Evolutionary conservation across 305 asterid species (phyloP).

Genomic region (Coffea humblotiana): DNA sequence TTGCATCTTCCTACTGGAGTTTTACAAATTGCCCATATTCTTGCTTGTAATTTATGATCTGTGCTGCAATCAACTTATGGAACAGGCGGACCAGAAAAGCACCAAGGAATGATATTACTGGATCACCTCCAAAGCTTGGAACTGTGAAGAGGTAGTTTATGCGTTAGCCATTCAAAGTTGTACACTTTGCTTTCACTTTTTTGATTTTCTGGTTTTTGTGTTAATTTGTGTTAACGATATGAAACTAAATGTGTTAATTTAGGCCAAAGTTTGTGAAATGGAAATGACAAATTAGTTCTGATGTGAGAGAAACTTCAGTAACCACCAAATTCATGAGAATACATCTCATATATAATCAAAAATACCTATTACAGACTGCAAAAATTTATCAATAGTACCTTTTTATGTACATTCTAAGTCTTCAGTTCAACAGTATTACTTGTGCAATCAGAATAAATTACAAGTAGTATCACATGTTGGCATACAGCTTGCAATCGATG

Average conservation of each 20-base stretch:
- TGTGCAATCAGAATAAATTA: neutral
- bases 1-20: neutral
- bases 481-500: neutral
- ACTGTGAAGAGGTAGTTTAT: constrained; percentile 48
- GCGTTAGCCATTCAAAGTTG: neutral
- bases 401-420: neutral
- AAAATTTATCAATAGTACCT: neutral
- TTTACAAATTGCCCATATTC: neutral
- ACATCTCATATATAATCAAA: neutral
- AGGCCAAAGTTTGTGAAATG: neutral
- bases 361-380: neutral
- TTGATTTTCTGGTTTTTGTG: too few species aligned
- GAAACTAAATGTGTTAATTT: neutral
- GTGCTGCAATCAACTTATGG: neutral
- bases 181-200: neutral
- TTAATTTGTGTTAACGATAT: neutral
- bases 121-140: constrained; percentile 42
- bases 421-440: neutral
- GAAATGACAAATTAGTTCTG: neutral
- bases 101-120: constrained; percentile 23
- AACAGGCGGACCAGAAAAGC: constrained; percentile 30
- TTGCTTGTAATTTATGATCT: neutral
- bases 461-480: neutral
- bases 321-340: neutral
- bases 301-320: neutral